Conservation (phyloP, 306 rosid species). For the Pterocarpus santalinus region DNA sequence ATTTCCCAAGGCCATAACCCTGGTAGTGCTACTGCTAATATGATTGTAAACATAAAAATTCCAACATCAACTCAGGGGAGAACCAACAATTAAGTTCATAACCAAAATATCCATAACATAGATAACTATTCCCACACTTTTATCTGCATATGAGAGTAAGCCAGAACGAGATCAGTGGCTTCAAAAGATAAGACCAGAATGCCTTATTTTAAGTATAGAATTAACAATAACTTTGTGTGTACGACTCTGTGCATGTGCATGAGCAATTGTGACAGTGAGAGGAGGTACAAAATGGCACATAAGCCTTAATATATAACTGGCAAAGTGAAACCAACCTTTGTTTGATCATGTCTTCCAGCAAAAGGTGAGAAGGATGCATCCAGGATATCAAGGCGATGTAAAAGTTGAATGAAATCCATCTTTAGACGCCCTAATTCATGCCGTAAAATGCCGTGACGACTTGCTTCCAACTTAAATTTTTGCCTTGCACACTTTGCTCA, state of each 20-base stretch:
- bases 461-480: constrained; percentile 70
- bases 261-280: constrained; percentile 10
- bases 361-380: constrained; percentile 57
- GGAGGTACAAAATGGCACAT: constrained; percentile 13
- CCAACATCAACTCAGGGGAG: constrained; percentile 22
- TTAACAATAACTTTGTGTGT: neutral
- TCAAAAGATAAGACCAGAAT: constrained; percentile 15
- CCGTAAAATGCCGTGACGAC: constrained; percentile 52
- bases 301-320: constrained; percentile 35
- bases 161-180: constrained; percentile 19
- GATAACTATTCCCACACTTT: constrained; percentile 18
- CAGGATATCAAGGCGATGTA: constrained; percentile 66
- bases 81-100: constrained; percentile 25
- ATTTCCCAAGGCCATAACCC: constrained; percentile 10
- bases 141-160: constrained; percentile 34
- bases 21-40: neutral
- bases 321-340: constrained; percentile 72
- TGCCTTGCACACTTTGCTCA: constrained; percentile 62
- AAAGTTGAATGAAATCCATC: constrained; percentile 64
- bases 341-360: constrained; percentile 51
- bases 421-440: constrained; percentile 69
- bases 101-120: constrained; percentile 28
- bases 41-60: constrained; percentile 17
- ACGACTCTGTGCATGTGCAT: neutral
- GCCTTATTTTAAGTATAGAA: constrained; percentile 2